Evolutionary conservation across 352 stramenopile species (phyloP), one percentile per base, ranked within the genome.

Genomic region (Hyaloperonospora arabidopsidis): DNA sequence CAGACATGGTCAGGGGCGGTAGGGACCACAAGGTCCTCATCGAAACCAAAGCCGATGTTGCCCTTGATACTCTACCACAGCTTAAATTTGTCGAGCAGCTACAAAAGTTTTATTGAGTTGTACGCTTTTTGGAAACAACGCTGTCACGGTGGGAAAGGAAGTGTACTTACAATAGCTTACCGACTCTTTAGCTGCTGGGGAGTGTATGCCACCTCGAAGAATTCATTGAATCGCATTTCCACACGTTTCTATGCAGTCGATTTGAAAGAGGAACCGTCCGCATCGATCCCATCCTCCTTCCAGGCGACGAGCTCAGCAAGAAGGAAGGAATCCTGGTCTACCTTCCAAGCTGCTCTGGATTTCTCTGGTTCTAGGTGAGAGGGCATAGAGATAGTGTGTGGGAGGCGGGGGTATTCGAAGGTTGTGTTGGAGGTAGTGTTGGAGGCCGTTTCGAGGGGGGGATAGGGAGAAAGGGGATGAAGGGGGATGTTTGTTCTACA

Each of bases 111-210:
- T 38, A 13, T 38, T 38, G 13, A 38, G 32, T 38, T 38, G 32
- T 38, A 38, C 32, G 32, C 32, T 38, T 38, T 38, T 38, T n/a
- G 32, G 32, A 38, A 38, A 38, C 32, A 38, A 38, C 32, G 32
- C 13, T 38, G 32, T 38, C 32, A 38, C 32, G 7, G 7, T 38
- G 32, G 7, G 7, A 38, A 38, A 7, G 32, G 13, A 38, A 38
- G 32, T 38, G 32, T 38, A 38, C 32, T 38, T 38, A 38, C 32
- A 38, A 38, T 38, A 13, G 32, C 13, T 13, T 38, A 13, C 13
- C 13, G 32, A 13, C 32, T 38, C 32, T 38, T 38, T 38, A 38
- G 32, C 32, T 38, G 32, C 32, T 38, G 13, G 32, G 32, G 32
- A 38, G 32, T 38, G 32, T 38, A 38, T 38, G 13, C 32, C 32